These are phyloP conservation scores for Laetiporus sulphureus DNA, from an alignment of 1,284 basidiomycete genomes.

Conservation along the genomic window DNA sequence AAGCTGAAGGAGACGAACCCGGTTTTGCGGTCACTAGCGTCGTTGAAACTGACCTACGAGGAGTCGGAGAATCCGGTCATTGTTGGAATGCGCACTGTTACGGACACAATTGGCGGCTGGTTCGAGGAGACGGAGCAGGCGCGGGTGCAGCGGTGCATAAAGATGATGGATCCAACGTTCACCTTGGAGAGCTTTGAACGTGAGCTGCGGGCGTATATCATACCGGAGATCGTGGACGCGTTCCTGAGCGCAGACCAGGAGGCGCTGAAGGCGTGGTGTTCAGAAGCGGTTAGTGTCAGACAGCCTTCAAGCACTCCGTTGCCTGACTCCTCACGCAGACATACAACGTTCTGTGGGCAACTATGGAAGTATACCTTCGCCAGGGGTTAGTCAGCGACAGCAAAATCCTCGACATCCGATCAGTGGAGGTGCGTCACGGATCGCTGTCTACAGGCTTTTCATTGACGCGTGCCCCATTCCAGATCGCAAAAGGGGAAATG, in stretches of 20 bases:
- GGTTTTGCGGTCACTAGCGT: conserved; percentile 52
- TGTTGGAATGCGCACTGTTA: conserved; percentile 76
- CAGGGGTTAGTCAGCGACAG: conserved; percentile 89
- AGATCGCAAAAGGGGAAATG: conserved; percentile 79
- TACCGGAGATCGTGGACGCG: conserved; percentile 96
- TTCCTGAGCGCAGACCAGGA: conserved; percentile 89
- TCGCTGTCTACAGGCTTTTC: neutral
- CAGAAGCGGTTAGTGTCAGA: conserved; percentile 77
- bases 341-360: conserved; percentile 96
- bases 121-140: conserved; percentile 99
- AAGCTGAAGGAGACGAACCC: conserved; percentile 71
- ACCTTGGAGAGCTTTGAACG: conserved; percentile 82
- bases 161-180: conserved; percentile 82
- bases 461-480: neutral
- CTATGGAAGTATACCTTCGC: conserved; percentile 89
- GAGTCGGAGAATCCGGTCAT: conserved; percentile 94
- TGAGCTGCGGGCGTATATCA: conserved; percentile 94
- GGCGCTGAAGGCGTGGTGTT: conserved; percentile 86
- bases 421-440: conserved; percentile 75
- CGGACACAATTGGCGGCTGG: conserved; percentile 80
- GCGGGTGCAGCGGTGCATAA: conserved; percentile 86
- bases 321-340: conserved; percentile 45
- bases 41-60: conserved; percentile 72
- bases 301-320: neutral
- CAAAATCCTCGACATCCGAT: conserved; percentile 89